Percentiles rank a stretch among this genome's conserved stretches.
phyloP scores from a whole-genome alignment of 2,329 filamentous ascomycete species.

The Clathrospora elynae region DNA sequence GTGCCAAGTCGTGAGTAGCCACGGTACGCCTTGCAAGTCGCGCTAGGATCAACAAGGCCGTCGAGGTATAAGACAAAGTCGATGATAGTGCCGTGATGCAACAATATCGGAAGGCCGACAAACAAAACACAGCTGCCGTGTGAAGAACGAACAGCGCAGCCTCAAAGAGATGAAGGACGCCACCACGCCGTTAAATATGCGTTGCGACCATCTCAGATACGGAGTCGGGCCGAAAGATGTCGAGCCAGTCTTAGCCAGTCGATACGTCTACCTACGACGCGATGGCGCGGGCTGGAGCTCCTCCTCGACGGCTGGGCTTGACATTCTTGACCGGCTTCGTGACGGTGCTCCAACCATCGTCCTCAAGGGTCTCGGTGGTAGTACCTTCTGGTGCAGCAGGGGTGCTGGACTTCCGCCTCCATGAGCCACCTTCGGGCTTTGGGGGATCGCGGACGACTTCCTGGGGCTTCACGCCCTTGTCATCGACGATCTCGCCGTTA shows the following conservation, averaged over 20 bases:
- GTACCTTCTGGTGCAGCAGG: conserved; percentile 41
- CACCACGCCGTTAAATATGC: conserved; percentile 34
- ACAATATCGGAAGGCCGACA: conserved; percentile 23
- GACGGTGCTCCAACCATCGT: conserved; percentile 61
- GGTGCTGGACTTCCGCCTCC: conserved; percentile 47
- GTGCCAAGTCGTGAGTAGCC: conserved; percentile 22
- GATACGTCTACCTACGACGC: conserved; percentile 49
- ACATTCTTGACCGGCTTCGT: conserved; percentile 52
- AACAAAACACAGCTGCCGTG: conserved; percentile 30
- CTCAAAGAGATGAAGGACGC: conserved; percentile 27
- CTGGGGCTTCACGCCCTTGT: conserved; percentile 62
- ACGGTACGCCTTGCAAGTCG: conserved; percentile 24
- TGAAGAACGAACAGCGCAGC: conserved; percentile 28
- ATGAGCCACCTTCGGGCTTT: conserved; percentile 47
- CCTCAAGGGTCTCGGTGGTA: conserved; percentile 55
- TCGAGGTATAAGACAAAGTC: conserved; percentile 16
- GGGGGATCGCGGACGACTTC: conserved; percentile 57
- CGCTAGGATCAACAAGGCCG: conserved; percentile 16
- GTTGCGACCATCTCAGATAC: conserved; percentile 34
- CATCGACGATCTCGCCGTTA: conserved; percentile 56
- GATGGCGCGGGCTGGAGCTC: conserved; percentile 50
- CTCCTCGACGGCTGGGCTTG: conserved; percentile 48
- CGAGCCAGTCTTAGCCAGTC: conserved; percentile 12
- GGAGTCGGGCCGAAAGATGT: conserved; percentile 17
- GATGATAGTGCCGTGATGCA: conserved; percentile 23